Conservation (phyloP, 1,139 yeast species). For the Candida tetrigidarum region DNA sequence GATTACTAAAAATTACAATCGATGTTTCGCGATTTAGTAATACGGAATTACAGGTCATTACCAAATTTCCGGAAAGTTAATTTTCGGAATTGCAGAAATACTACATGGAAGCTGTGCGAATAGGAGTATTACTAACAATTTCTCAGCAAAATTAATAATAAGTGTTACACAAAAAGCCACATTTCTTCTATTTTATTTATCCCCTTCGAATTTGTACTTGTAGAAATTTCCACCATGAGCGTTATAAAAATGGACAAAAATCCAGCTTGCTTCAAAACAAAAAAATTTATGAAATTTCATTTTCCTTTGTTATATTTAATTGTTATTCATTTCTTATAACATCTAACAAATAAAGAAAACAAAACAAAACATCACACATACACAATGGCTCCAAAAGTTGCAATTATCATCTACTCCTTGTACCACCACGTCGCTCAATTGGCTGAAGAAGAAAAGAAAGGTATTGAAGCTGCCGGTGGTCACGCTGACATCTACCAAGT, state of each 20-base stretch:
- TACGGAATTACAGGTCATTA: not conserved
- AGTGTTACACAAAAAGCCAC: not conserved
- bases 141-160: not conserved
- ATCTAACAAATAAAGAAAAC: not conserved
- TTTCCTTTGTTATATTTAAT: not conserved
- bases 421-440: conserved; percentile 77
- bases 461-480: conserved; percentile 77
- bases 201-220: not conserved
- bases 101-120: not conserved
- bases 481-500: conserved; percentile 74
- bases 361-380: conserved; percentile 1
- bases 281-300: not conserved
- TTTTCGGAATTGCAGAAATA: not conserved
- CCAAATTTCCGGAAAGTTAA: not conserved
- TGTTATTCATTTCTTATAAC: not conserved
- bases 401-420: conserved; percentile 77
- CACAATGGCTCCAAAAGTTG: conserved; percentile 39
- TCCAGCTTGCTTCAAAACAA: not conserved
- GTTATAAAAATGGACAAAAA: conserved; percentile 2
- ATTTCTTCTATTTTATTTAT: not conserved
- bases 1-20: not conserved
- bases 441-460: conserved; percentile 72
- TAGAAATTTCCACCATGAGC: not conserved
- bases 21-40: not conserved
- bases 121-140: not conserved